Conservation (phyloP, 75 land plant genomes). For the Cupressus sempervirens region DNA sequence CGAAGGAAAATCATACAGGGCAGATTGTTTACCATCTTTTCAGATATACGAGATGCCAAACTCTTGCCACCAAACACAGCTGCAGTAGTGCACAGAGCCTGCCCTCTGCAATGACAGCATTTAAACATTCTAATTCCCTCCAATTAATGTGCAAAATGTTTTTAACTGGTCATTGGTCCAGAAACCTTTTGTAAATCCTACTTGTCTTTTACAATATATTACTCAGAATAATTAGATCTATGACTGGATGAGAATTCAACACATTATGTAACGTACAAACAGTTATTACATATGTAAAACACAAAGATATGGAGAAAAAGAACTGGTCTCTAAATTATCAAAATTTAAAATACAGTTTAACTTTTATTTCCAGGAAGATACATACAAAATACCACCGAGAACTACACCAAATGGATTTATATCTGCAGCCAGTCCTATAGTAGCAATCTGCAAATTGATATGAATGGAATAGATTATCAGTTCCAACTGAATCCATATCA, state of each 20-base stretch:
- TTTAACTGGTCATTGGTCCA: neutral
- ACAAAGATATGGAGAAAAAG: neutral
- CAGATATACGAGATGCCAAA: slow-evolving; percentile 85
- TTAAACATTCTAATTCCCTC: slow-evolving; percentile 3
- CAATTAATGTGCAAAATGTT: neutral
- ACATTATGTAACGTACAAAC: neutral
- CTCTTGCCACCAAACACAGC: slow-evolving; percentile 91
- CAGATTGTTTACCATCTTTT: slow-evolving; percentile 53
- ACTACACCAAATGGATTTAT: slow-evolving; percentile 92
- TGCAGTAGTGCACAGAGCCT: slow-evolving; percentile 76
- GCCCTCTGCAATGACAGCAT: slow-evolving; percentile 47
- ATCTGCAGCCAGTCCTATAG: slow-evolving; percentile 93
- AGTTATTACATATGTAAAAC: neutral
- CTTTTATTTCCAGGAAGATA: slow-evolving; percentile 1
- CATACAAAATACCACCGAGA: slow-evolving; percentile 91
- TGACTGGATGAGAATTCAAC: neutral
- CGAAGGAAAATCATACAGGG: neutral
- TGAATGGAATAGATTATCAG: neutral
- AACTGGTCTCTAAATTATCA: neutral
- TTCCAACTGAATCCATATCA: neutral
- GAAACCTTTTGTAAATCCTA: neutral
- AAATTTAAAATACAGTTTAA: slow-evolving; percentile 2
- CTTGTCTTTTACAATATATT: neutral
- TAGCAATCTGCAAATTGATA: slow-evolving; percentile 64
- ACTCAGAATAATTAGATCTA: neutral